A percentile compares a stretch with the other conserved stretches of the same genome.
These are phyloP conservation scores for Verruconis gallopava DNA, from an alignment of 2,329 filamentous ascomycete genomes.

Conservation along the genomic window DNA sequence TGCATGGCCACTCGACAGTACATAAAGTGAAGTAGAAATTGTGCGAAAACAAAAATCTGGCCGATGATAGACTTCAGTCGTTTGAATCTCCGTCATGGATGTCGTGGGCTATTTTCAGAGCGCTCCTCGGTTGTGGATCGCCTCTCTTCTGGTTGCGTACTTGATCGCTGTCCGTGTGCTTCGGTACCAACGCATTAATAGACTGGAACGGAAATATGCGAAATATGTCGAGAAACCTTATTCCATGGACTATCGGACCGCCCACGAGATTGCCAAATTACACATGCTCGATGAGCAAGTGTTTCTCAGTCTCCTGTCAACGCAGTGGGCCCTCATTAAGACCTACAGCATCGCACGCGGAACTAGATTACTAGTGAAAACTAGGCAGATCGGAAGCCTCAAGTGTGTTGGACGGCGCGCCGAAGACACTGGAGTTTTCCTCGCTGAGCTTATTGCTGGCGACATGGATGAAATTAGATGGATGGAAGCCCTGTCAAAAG, in stretches of 20 bases:
- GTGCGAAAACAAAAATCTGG: no score
- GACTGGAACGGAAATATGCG: background rate
- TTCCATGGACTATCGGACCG: background rate
- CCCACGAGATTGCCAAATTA: background rate
- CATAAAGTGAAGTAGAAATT: no score
- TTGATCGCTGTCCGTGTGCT: background rate
- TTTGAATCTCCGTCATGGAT: no score
- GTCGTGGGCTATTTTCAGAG: background rate
- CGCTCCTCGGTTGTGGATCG: background rate
- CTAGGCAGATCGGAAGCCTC: background rate
- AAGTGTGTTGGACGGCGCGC: background rate
- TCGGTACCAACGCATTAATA: background rate
- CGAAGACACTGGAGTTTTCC: conserved; percentile 3
- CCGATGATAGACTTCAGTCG: no score
- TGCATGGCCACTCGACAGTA: no score
- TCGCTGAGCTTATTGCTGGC: background rate
- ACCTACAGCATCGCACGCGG: background rate
- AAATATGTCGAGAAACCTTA: conserved; percentile 1
- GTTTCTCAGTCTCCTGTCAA: background rate
- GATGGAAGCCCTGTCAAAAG: background rate
- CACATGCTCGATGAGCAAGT: background rate
- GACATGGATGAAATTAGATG: background rate
- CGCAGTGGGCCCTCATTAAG: background rate
- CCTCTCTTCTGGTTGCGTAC: background rate
- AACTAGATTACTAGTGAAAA: background rate